A percentile compares a stretch with the other conserved stretches of the same genome.
Conservation (phyloP, 331 rosid genomes). For the Malus hybrid region DNA sequence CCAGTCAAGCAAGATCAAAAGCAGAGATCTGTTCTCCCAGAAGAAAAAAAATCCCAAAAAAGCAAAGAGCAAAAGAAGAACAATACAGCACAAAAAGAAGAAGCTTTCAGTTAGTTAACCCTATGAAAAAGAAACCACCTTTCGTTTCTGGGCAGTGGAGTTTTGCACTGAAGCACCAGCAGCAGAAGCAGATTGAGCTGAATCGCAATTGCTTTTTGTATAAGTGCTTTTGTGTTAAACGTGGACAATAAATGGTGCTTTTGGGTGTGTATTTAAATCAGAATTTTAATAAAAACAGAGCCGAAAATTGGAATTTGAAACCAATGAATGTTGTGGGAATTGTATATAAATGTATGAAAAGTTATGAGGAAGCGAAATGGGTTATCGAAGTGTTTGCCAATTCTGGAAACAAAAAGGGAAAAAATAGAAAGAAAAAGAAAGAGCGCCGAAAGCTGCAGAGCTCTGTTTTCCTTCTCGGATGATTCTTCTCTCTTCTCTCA, state of each 20-base stretch:
- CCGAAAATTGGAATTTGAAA: background rate
- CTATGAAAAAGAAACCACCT: background rate
- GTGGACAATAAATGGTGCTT: background rate
- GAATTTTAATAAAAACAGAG: background rate
- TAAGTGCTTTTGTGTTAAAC: background rate
- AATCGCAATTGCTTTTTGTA: conserved; percentile 26
- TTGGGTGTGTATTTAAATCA: background rate
- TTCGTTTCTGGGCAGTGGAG: background rate
- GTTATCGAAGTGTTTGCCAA: conserved; percentile 21
- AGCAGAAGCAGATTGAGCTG: conserved; percentile 34
- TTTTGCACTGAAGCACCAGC: conserved; percentile 9
- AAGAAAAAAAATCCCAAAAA: background rate
- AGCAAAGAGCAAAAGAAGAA: conserved; percentile 16
- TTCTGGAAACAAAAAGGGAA: conserved; percentile 13
- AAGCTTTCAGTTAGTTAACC: conserved; percentile 26
- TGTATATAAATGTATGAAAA: background rate
- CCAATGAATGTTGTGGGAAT: background rate
- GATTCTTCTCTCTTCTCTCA: background rate
- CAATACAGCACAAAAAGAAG: background rate
- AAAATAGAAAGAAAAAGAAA: conserved; percentile 25
- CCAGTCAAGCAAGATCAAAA: conserved; percentile 25
- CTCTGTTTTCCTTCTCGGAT: background rate
- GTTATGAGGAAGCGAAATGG: background rate
- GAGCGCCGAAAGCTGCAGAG: conserved; percentile 76
- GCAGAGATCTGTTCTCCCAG: conserved; percentile 25